phyloP scores from a whole-genome alignment of 1,284 basidiomycete genomes.

The Stereum hirsutum region DNA sequence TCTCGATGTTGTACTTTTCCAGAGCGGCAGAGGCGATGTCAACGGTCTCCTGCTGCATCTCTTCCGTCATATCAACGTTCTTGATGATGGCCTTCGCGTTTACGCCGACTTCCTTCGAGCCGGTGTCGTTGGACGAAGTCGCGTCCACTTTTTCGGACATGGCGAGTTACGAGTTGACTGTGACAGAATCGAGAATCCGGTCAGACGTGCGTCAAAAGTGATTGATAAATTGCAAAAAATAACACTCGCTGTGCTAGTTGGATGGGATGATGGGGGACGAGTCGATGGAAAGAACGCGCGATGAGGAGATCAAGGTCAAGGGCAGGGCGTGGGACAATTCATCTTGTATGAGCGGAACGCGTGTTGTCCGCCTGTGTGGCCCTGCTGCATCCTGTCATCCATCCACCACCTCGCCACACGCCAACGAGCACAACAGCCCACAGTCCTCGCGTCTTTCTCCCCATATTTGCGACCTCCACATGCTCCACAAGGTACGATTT shows the following conservation, averaged over 20 bases:
- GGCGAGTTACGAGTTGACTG: conserved; percentile 10
- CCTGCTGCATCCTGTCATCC: neutral
- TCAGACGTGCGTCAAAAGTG: neutral
- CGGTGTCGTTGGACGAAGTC: conserved; percentile 44
- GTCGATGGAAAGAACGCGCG: neutral
- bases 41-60: conserved; percentile 91
- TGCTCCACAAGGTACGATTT: too few relatives aligned
- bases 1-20: conserved; percentile 90
- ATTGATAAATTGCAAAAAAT: neutral
- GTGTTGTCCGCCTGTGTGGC: neutral
- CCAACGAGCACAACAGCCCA: neutral
- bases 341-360: too few relatives aligned
- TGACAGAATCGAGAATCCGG: neutral
- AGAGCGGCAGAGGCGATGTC: conserved; percentile 82
- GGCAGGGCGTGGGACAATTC: neutral
- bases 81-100: conserved; percentile 83
- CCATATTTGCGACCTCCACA: too few relatives aligned
- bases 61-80: conserved; percentile 94
- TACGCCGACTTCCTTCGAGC: conserved; percentile 30
- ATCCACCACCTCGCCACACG: neutral
- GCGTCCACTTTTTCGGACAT: conserved; percentile 63
- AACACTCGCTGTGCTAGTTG: neutral
- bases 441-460: too few relatives aligned
- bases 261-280: neutral
- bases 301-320: neutral